Evolutionary conservation across 208 protist genomes (phyloP).

Genomic region (Trypanosoma vivax): DNA sequence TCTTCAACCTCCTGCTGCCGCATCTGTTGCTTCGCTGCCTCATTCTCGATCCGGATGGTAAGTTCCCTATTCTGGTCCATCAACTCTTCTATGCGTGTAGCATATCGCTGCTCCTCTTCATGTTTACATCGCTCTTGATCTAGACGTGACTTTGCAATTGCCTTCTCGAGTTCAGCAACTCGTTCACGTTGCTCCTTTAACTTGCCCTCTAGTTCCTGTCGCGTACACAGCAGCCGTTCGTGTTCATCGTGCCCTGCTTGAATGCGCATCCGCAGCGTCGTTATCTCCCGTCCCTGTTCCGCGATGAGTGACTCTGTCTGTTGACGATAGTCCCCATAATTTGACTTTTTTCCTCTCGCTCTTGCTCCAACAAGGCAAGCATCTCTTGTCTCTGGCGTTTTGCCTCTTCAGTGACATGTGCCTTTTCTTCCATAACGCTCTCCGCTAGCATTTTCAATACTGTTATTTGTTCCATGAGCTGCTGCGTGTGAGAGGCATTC

Average conservation of each 20-base stretch:
- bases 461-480: slow-evolving; percentile 72
- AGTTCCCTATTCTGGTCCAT: slow-evolving; percentile 37
- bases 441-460: slow-evolving; percentile 72
- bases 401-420: slow-evolving; percentile 45
- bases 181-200: slow-evolving; percentile 29
- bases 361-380: slow-evolving; percentile 59
- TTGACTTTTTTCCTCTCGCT: slow-evolving; percentile 78
- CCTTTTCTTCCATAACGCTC: slow-evolving; percentile 66
- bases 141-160: slow-evolving; percentile 24
- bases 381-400: slow-evolving; percentile 62
- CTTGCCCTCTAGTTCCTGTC: slow-evolving; percentile 29
- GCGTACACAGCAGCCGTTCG: slow-evolving; percentile 24
- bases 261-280: slow-evolving; percentile 43
- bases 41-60: slow-evolving; percentile 13
- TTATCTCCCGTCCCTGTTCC: slow-evolving; percentile 83
- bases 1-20: slow-evolving; percentile 46
- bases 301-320: slow-evolving; percentile 83
- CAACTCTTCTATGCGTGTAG: slow-evolving; percentile 43
- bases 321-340: slow-evolving; percentile 86
- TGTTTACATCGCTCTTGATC: slow-evolving; percentile 33
- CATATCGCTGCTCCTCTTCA: slow-evolving; percentile 35
- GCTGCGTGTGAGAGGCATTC: slow-evolving; percentile 55
- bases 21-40: slow-evolving; percentile 21
- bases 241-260: slow-evolving; percentile 46
- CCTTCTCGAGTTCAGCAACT: slow-evolving; percentile 18